Percentiles rank a stretch among this genome's conserved stretches.
These are phyloP conservation scores for Phytophthora nicotianae DNA, from an alignment of 352 stramenopile species.

Conservation along the genomic window DNA sequence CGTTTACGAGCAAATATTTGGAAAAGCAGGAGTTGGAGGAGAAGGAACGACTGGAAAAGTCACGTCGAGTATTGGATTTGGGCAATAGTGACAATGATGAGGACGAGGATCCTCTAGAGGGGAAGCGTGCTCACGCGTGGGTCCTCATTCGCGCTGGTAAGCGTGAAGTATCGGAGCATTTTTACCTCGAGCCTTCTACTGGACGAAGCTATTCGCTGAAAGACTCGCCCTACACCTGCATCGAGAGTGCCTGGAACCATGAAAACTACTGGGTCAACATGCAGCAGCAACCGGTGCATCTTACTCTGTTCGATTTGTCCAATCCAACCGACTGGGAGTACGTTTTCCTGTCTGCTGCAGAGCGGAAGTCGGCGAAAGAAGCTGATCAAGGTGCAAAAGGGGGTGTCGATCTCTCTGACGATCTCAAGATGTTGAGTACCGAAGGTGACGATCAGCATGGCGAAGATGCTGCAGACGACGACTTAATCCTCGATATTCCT, in stretches of 20 bases:
- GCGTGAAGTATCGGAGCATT: constrained; percentile 79
- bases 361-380: constrained; percentile 64
- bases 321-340: constrained; percentile 92
- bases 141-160: constrained; percentile 92
- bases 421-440: constrained; percentile 57
- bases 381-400: constrained; percentile 53
- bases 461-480: constrained; percentile 52
- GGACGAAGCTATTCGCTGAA: constrained; percentile 81
- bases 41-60: constrained; percentile 49
- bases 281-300: constrained; percentile 70
- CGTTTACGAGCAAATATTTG: constrained; percentile 76
- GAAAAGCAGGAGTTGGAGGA: constrained; percentile 52
- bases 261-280: constrained; percentile 98
- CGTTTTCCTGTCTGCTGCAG: constrained; percentile 84
- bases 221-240: constrained; percentile 81
- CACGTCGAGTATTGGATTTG: constrained; percentile 45
- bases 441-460: constrained; percentile 67
- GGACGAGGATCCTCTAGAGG: constrained; percentile 74
- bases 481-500: constrained; percentile 82
- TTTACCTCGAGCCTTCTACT: constrained; percentile 95
- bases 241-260: constrained; percentile 94
- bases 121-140: constrained; percentile 89
- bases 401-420: constrained; percentile 55
- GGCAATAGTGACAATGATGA: constrained; percentile 70
- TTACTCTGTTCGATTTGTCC: constrained; percentile 82